phyloP scores from a whole-genome alignment of 176 grass and related monocot species.

The Eremochloa ophiuroides region DNA sequence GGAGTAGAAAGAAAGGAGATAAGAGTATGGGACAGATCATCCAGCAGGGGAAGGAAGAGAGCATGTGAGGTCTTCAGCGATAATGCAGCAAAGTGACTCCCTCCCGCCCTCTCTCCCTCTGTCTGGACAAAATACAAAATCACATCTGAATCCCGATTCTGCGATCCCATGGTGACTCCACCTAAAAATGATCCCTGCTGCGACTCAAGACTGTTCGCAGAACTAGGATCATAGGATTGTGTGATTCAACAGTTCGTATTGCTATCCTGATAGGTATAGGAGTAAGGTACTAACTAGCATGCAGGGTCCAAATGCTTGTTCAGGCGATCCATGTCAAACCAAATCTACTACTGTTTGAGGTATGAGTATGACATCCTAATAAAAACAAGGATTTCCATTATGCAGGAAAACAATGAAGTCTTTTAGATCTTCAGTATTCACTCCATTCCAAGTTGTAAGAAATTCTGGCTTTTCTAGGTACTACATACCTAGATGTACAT shows the following conservation, averaged over 20 bases:
- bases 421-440: neutral
- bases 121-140: neutral
- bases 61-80: neutral
- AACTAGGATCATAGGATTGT: neutral
- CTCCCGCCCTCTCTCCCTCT: neutral
- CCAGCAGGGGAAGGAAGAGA: neutral
- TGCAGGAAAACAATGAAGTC: neutral
- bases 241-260: neutral
- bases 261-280: neutral
- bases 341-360: neutral
- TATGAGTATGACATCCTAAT: neutral
- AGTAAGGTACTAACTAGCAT: neutral
- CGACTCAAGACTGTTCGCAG: neutral
- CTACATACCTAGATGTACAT: no score
- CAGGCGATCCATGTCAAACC: neutral
- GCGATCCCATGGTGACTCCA: neutral
- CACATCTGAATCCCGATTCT: neutral
- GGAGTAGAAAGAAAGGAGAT: neutral
- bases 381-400: neutral
- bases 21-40: neutral
- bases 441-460: no score
- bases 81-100: neutral
- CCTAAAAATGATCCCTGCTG: neutral
- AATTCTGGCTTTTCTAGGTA: no score
- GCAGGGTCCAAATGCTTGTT: neutral